These are phyloP conservation scores for Parathielavia hyrcaniae DNA, from an alignment of 495 filamentous ascomycete genomes.

Conservation along the genomic window DNA sequence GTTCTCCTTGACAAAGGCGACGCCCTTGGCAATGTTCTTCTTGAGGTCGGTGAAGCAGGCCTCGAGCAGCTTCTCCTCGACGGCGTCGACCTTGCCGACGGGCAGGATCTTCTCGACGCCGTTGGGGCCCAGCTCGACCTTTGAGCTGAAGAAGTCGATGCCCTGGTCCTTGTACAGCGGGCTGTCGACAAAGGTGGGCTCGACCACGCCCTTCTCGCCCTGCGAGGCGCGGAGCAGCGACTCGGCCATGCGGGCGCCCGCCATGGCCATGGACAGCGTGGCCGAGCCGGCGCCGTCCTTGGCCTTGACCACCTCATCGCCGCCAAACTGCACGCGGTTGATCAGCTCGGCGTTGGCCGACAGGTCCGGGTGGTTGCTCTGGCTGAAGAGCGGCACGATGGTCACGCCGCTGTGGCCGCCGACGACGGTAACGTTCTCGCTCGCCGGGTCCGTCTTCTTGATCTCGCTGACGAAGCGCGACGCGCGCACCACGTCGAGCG, in stretches of 20 bases:
- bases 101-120: conserved; percentile 89
- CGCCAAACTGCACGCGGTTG: conserved; percentile 96
- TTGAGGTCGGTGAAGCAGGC: conserved; percentile 79
- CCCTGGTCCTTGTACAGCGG: conserved; percentile 97
- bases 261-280: conserved; percentile 98
- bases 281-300: conserved; percentile 98
- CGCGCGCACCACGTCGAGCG: conserved; percentile 96
- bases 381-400: conserved; percentile 94
- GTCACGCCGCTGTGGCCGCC: conserved; percentile 97
- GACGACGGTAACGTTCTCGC: conserved; percentile 90
- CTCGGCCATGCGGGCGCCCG: conserved; percentile 95
- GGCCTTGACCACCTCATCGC: conserved; percentile 98
- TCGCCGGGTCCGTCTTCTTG: conserved; percentile 80
- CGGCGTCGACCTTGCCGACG: conserved; percentile 71
- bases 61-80: conserved; percentile 86
- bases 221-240: conserved; percentile 84
- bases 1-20: conserved; percentile 47
- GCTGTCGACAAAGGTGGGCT: conserved; percentile 95
- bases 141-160: conserved; percentile 89
- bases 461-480: conserved; percentile 93
- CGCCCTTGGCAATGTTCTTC: conserved; percentile 62
- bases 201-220: conserved; percentile 89
- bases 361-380: conserved; percentile 81
- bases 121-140: conserved; percentile 90
- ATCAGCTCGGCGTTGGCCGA: conserved; percentile 69